A percentile compares a stretch with the other conserved stretches of the same genome.
phyloP scores from a whole-genome alignment of 805 yeast genomes.

The Nakazawaea ishiwadae region DNA sequence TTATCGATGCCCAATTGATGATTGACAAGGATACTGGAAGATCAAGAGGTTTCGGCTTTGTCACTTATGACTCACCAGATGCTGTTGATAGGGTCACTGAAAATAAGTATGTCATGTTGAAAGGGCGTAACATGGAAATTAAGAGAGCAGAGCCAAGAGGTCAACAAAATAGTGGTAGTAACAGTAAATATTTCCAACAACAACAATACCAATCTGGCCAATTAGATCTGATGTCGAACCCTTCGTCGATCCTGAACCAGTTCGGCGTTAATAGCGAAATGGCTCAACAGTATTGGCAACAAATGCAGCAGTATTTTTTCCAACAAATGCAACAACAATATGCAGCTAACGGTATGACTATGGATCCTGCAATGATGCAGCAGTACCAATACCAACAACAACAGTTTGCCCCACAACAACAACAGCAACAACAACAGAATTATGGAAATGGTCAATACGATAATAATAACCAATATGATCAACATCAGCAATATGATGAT shows the following conservation, averaged over 20 bases:
- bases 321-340: conserved; percentile 42
- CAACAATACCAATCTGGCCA: conserved; percentile 26
- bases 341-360: conserved; percentile 19
- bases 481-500: conserved; percentile 20
- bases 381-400: conserved; percentile 19
- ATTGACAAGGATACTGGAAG: conserved; percentile 95
- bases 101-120: conserved; percentile 74
- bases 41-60: conserved; percentile 95
- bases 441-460: no score
- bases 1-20: conserved; percentile 95
- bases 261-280: conserved; percentile 43
- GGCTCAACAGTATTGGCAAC: conserved; percentile 60
- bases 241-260: conserved; percentile 25
- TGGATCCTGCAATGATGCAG: conserved; percentile 18
- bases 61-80: conserved; percentile 90
- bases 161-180: conserved; percentile 35
- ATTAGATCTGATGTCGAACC: conserved; percentile 23
- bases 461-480: conserved; percentile 15
- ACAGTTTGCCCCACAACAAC: conserved; percentile 23
- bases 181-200: conserved; percentile 15
- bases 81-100: conserved; percentile 89
- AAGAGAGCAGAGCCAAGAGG: conserved; percentile 82
- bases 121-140: conserved; percentile 82
- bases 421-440: conserved; percentile 30
- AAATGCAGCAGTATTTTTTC: conserved; percentile 55